Conservation (phyloP, 495 filamentous ascomycete genomes). For the Hypoxylon lenormandii region DNA sequence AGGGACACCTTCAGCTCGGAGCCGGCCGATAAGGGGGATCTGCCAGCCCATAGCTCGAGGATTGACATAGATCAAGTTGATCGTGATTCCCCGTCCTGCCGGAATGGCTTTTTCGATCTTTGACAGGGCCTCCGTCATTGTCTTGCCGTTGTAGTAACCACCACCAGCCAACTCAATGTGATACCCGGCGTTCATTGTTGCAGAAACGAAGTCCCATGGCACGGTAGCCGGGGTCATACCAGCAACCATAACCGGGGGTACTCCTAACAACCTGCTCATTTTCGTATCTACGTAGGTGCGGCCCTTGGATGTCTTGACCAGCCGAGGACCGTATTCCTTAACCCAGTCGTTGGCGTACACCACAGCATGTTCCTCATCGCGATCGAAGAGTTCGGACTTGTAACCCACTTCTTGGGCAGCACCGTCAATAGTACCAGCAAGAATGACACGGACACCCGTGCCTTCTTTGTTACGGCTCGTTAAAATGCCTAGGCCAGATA, state of each 20-base stretch:
- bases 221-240: constrained; percentile 94
- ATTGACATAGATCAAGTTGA: constrained; percentile 97
- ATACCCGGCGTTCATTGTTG: constrained; percentile 92
- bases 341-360: constrained; percentile 99
- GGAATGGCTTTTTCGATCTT: constrained; percentile 92
- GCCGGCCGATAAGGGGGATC: constrained; percentile 85
- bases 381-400: constrained; percentile 95
- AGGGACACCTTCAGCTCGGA: constrained; percentile 88
- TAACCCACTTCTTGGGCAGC: constrained; percentile 91
- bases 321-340: constrained; percentile 88
- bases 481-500: constrained; percentile 94
- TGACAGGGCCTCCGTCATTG: constrained; percentile 85
- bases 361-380: constrained; percentile 90
- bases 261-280: constrained; percentile 91
- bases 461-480: constrained; percentile 99
- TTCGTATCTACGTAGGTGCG: constrained; percentile 95
- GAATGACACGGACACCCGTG: constrained; percentile 92
- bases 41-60: constrained; percentile 98
- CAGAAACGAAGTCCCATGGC: constrained; percentile 90
- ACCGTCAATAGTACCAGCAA: constrained; percentile 90
- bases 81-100: constrained; percentile 88
- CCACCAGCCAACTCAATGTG: constrained; percentile 88
- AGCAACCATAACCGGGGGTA: constrained; percentile 90
- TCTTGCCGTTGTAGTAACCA: constrained; percentile 92
- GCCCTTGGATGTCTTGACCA: constrained; percentile 86